Conservation (phyloP, 2,329 filamentous ascomycete genomes). For the Gyromitra esculenta region DNA sequence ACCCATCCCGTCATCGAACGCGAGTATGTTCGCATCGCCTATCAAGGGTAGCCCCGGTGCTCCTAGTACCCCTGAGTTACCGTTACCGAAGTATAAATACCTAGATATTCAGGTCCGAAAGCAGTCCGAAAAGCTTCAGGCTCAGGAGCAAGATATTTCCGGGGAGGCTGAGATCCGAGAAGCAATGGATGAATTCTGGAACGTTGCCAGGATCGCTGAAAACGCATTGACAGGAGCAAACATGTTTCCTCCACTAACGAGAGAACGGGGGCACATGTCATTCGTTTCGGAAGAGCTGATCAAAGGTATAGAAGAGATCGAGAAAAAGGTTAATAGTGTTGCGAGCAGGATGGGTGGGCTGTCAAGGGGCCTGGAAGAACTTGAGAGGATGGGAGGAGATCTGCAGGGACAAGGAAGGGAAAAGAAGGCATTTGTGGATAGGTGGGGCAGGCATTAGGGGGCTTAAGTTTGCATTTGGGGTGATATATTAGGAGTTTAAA, state of each 20-base stretch:
- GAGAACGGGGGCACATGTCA: conserved; percentile 17
- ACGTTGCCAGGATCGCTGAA: conserved; percentile 29
- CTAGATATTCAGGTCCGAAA: conserved; percentile 32
- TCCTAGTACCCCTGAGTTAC: conserved; percentile 1
- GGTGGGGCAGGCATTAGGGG: conserved; percentile 52
- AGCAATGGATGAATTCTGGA: conserved; percentile 37
- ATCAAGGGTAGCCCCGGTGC: conserved; percentile 26
- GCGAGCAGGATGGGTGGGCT: conserved; percentile 50
- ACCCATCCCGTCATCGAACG: conserved; percentile 4
- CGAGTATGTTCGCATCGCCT: conserved; percentile 35
- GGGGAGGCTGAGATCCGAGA: conserved; percentile 29
- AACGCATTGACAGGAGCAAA: conserved; percentile 38
- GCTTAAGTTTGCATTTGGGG: conserved; percentile 5
- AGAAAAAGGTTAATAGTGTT: conserved; percentile 39
- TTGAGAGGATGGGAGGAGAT: conserved; percentile 50
- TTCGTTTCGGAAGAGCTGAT: conserved; percentile 45
- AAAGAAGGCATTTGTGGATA: conserved; percentile 53
- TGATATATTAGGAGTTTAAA: conserved; percentile 6
- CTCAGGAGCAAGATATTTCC: conserved; percentile 38
- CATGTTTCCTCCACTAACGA: conserved; percentile 29
- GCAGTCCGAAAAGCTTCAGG: conserved; percentile 37
- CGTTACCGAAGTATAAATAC: conserved; percentile 35
- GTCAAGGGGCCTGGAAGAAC: conserved; percentile 45
- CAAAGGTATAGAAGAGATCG: conserved; percentile 39
- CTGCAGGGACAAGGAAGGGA: conserved; percentile 40